These are phyloP conservation scores for Penicillium subrubescens DNA, from an alignment of 495 filamentous ascomycete species.

Conservation along the genomic window DNA sequence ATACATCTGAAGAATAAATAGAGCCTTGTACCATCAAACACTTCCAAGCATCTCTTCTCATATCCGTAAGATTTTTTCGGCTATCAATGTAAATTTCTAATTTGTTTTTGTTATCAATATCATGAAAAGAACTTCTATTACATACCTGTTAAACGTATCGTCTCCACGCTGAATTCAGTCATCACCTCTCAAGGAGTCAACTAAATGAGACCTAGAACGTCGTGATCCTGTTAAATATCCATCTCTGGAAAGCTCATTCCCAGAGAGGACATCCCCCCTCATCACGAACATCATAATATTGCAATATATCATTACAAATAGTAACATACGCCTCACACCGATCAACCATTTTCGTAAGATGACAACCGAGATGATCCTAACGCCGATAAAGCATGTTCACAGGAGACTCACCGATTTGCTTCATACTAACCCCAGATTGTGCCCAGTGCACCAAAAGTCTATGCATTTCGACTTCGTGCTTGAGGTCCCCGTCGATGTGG, in stretches of 20 bases:
- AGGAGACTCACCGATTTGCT: background rate
- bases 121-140: too few species aligned
- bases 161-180: too few species aligned
- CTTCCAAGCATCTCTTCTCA: background rate
- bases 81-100: too few species aligned
- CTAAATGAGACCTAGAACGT: too few species aligned
- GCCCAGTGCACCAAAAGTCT: background rate
- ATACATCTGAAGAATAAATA: conserved; percentile 20
- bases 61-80: too few species aligned
- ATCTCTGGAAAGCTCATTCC: background rate
- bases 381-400: background rate
- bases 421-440: background rate
- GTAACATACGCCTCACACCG: background rate
- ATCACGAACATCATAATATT: background rate
- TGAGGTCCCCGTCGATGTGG: background rate
- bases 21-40: background rate
- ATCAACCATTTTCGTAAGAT: background rate
- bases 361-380: background rate
- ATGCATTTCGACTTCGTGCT: background rate
- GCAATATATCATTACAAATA: background rate
- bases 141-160: too few species aligned
- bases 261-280: background rate
- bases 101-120: too few species aligned
- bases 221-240: too few species aligned
- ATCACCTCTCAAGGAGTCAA: too few species aligned